Conservation (phyloP, 75 land plant species). For the Isoetes taiwanensis region DNA sequence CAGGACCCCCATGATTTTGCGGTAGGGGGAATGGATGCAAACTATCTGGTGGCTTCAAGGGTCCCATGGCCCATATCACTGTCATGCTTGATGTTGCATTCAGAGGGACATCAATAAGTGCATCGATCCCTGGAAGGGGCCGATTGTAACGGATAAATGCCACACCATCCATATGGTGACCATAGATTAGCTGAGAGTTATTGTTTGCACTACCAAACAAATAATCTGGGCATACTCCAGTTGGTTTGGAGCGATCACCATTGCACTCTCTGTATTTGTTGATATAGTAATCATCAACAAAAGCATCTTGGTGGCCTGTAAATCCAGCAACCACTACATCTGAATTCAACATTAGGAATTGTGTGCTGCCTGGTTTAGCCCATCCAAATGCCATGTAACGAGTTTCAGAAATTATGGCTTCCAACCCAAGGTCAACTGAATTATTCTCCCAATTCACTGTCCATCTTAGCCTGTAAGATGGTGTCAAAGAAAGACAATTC, state of each 20-base stretch:
- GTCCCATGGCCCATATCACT: slow-evolving; percentile 87
- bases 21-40: slow-evolving; percentile 63
- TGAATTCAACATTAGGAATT: slow-evolving; percentile 40
- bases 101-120: slow-evolving; percentile 50
- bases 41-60: slow-evolving; percentile 60
- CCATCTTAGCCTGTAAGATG: slow-evolving; percentile 69
- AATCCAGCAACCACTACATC: slow-evolving; percentile 83
- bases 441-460: slow-evolving; percentile 25
- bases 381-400: slow-evolving; percentile 97
- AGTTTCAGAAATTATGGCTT: slow-evolving; percentile 44
- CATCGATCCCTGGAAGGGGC: slow-evolving; percentile 40
- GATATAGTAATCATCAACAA: slow-evolving; percentile 80
- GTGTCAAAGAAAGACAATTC: slow-evolving; percentile 53
- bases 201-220: slow-evolving; percentile 44
- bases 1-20: slow-evolving; percentile 62
- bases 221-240: slow-evolving; percentile 88
- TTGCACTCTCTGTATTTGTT: slow-evolving; percentile 70
- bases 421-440: slow-evolving; percentile 69
- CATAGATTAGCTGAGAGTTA: slow-evolving; percentile 56
- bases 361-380: slow-evolving; percentile 43
- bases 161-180: slow-evolving; percentile 85
- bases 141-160: slow-evolving; percentile 62
- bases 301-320: slow-evolving; percentile 54
- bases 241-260: slow-evolving; percentile 34
- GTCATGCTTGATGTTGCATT: slow-evolving; percentile 47